Evolutionary conservation across 345 rosid genomes (phyloP), one percentile per base, ranked within the genome.

Genomic region (Pugionium cornutum): DNA sequence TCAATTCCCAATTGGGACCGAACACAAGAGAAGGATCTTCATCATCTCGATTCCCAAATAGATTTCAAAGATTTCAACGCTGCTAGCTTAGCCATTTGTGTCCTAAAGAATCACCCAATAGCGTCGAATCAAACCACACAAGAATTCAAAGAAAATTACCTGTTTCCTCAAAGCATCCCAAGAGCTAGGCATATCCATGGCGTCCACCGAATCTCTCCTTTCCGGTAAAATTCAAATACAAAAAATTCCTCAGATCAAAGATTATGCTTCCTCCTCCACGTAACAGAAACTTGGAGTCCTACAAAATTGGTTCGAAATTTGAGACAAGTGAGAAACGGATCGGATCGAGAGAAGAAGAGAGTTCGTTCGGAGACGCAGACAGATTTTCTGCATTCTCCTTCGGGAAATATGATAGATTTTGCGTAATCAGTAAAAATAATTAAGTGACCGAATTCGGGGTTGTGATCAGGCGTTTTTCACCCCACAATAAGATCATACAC

Each of bases 131-230:
- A 33, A 40, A 40, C 2, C 8, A 48, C 34, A 53, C 3, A 11
- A 28, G n/a, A 28, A 41, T 11, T 25, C 27, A 1, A 9, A 29
- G 68, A 35, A 11, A 26, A 4, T 18, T 34, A 92, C 98, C 96
- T 89, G 96, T 76, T 87, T 92, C 42, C 97, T 87, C 56, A 89
- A 69, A 66, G 96, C 88, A 81, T 89, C 97, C 97, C 98, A 89
- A 61, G 97, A 92, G 80, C 75, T 81, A 47, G 88, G 86, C 67
- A 78, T 87, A 9, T 92, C 96, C 97, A 89, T 92, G 41, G 72
- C 5, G 11, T 41, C 41, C 18, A 48, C 53, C 2, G 56, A 58
- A 61, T 46, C 59, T 8, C 18, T 18, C 18, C 18, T 18, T 18
- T 18, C 18, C 36, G 9, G 32, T 25, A 69, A 30, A 75, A 27